Evolutionary conservation across 805 yeast species (phyloP).

Genomic region (Candida vaughaniae): DNA sequence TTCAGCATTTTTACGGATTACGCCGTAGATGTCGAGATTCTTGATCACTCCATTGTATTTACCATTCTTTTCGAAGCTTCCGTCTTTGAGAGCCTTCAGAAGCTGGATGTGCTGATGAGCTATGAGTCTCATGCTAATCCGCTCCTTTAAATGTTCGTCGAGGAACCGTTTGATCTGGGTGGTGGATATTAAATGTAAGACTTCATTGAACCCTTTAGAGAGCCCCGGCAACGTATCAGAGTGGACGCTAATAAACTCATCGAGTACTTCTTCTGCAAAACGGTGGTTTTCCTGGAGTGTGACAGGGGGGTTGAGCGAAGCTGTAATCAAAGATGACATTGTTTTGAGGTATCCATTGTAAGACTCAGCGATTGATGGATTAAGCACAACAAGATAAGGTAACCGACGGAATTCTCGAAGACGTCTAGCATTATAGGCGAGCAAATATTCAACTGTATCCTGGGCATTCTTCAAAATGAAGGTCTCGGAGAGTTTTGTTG

Average conservation of each 20-base stretch:
- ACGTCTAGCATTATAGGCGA: slow-evolving; percentile 68
- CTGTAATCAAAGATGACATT: slow-evolving; percentile 41
- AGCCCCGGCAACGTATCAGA: slow-evolving; percentile 79
- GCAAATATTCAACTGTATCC: slow-evolving; percentile 54
- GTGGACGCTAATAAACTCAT: slow-evolving; percentile 68
- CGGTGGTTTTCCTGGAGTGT: slow-evolving; percentile 53
- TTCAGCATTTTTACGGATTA: slow-evolving; percentile 63
- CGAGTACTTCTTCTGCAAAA: slow-evolving; percentile 51
- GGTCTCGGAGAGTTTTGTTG: slow-evolving; percentile 37
- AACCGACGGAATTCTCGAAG: slow-evolving; percentile 66
- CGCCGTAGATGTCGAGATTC: slow-evolving; percentile 59
- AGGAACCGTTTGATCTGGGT: slow-evolving; percentile 60
- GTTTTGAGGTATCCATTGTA: slow-evolving; percentile 74
- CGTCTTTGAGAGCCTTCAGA: slow-evolving; percentile 35
- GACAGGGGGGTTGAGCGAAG: slow-evolving; percentile 36
- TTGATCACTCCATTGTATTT: slow-evolving; percentile 56
- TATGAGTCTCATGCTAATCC: slow-evolving; percentile 82
- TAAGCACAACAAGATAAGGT: slow-evolving; percentile 82
- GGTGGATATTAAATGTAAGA: slow-evolving; percentile 44
- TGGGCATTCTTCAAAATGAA: slow-evolving; percentile 45
- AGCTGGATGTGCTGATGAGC: slow-evolving; percentile 82
- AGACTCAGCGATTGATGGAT: slow-evolving; percentile 80
- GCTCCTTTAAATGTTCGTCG: slow-evolving; percentile 73
- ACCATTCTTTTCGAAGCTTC: slow-evolving; percentile 56
- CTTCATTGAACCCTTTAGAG: slow-evolving; percentile 80